A percentile compares a stretch with the other conserved stretches of the same genome.
Evolutionary conservation across 305 asterid species (phyloP).

Genomic region (Andrographis paniculata): DNA sequence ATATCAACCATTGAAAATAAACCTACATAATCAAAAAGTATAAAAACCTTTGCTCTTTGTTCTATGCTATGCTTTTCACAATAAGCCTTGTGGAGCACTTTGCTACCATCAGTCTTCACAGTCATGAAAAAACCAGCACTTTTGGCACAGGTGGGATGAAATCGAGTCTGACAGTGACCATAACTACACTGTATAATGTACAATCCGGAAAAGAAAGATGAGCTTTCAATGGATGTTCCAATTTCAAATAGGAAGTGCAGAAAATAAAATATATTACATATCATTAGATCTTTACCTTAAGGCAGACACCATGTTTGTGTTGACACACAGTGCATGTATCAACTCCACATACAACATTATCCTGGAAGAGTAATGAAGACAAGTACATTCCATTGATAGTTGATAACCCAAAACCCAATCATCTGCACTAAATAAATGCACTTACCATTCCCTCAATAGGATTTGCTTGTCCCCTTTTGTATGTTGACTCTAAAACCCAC

Average conservation of each 20-base stretch:
- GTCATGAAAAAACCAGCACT: constrained; percentile 92
- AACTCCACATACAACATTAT: constrained; percentile 44
- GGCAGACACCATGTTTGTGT: constrained; percentile 85
- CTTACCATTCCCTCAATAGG: constrained; percentile 74
- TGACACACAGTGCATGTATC: constrained; percentile 68
- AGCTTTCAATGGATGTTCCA: constrained; percentile 9
- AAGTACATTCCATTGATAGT: neutral
- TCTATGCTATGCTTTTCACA: constrained; percentile 91
- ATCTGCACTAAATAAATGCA: constrained; percentile 8
- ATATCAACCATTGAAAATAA: neutral
- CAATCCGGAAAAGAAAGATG: constrained; percentile 3
- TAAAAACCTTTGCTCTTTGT: constrained; percentile 75
- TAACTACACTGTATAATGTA: constrained; percentile 68
- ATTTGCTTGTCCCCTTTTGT: constrained; percentile 80
- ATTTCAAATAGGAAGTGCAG: constrained; percentile 1
- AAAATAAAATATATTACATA: constrained; percentile 16
- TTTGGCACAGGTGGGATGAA: constrained; percentile 97
- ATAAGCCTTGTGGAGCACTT: constrained; percentile 89
- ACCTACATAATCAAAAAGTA: neutral
- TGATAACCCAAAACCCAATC: neutral
- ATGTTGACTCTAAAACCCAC: constrained; percentile 89
- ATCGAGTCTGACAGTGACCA: constrained; percentile 89
- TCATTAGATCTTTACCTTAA: constrained; percentile 47
- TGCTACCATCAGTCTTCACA: constrained; percentile 64
- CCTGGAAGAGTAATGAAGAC: constrained; percentile 35